These are phyloP conservation scores for Biscogniauxia sp. DNA, from an alignment of 2,329 filamentous ascomycete species.

Conservation along the genomic window DNA sequence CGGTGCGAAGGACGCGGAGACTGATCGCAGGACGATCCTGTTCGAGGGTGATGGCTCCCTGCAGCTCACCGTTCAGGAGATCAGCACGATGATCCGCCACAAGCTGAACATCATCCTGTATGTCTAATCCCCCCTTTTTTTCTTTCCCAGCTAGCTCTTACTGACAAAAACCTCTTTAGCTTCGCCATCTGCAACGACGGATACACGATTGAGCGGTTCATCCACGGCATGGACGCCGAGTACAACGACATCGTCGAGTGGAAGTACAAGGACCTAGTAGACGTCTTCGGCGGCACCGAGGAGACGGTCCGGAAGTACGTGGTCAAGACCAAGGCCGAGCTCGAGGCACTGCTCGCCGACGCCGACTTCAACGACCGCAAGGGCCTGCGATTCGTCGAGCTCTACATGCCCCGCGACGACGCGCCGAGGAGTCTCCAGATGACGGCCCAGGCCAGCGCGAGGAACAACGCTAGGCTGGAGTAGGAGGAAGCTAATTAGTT, in stretches of 20 bases:
- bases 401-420: slow-evolving; percentile 78
- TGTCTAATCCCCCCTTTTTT: slow-evolving; percentile 31
- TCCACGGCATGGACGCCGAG: slow-evolving; percentile 74
- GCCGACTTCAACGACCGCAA: slow-evolving; percentile 58
- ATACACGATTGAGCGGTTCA: slow-evolving; percentile 85
- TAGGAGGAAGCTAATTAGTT: neutral
- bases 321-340: slow-evolving; percentile 66
- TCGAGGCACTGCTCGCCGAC: slow-evolving; percentile 64
- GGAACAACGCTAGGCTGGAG: slow-evolving; percentile 52
- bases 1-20: slow-evolving; percentile 64
- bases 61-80: slow-evolving; percentile 79
- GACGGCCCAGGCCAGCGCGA: slow-evolving; percentile 69
- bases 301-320: slow-evolving; percentile 61
- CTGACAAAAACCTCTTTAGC: slow-evolving; percentile 32
- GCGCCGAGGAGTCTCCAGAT: slow-evolving; percentile 68
- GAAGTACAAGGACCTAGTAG: slow-evolving; percentile 68
- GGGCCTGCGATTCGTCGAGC: slow-evolving; percentile 69
- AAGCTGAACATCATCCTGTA: slow-evolving; percentile 73
- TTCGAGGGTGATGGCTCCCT: slow-evolving; percentile 89
- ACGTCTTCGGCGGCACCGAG: slow-evolving; percentile 61
- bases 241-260: slow-evolving; percentile 83
- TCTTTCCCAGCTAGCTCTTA: neutral
- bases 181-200: slow-evolving; percentile 87
- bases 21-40: slow-evolving; percentile 65
- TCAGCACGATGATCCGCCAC: slow-evolving; percentile 79